Base-by-base conservation (phyloP, 1,284 basidiomycete genomes). In the Cryptococcus wingfieldii region DNA sequence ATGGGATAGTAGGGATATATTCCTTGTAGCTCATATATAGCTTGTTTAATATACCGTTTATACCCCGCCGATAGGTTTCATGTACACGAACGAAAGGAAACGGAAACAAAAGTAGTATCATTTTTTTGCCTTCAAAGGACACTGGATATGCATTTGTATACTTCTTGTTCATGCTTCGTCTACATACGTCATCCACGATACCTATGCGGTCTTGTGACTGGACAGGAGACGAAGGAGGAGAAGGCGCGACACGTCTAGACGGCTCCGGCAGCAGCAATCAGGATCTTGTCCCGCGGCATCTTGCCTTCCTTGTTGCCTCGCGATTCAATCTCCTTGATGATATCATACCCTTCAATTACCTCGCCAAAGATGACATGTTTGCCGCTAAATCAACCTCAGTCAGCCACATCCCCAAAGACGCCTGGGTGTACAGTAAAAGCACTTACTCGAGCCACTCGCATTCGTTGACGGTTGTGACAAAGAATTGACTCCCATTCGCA, bases 271-370 rank as follows among this genome's bases (percentile, higher is more conserved):
- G 66, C 60, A 52, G 64, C 65, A 58, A 81, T 69, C 38, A 77
- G 57, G 56, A 77, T 66, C 55, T 69, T 67, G 38, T 76, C 60
- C 47, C 59, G 63, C 19, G 62, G 60, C 39, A 60, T 60, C 47
- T 64, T 67, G 14, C 68, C 53, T 69, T 79, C 59, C 65, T 67
- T 62, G 71, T 69, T 53, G 65, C 77, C 60, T 23, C 65, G 54
- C 49, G 50, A 60, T 86, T 89, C 88, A 49, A 82, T 80, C 58
- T 92, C 78, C 64, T 72, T 76, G 51, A 83, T 80, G 55, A 92
- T 78, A 53, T 91, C 86, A 86, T 92, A 87, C 41, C 91, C 92
- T 55, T 90, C 86, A 49, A 92, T 62, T 56, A 95, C 87, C 66
- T 85, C 86, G 56, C 92, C 92, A 65, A 95, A 95, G 44, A 96